Base-by-base conservation (phyloP, 495 filamentous ascomycete species). In the Lasiosphaeriaceae sp. region DNA sequence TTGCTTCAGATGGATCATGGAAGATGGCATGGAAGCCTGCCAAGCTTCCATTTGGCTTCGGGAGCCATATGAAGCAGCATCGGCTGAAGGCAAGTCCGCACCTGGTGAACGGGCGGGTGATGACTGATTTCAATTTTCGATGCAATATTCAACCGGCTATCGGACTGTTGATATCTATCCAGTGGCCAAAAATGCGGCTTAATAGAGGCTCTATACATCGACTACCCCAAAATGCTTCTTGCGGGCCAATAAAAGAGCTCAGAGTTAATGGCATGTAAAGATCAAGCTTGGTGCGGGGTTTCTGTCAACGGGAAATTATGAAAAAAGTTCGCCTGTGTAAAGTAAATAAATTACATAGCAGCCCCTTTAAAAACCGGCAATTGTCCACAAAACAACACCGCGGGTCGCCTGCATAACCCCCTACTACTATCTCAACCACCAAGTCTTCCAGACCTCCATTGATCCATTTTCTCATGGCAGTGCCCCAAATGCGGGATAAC, bases 321-420 rank as follows among this genome's bases (percentile, higher is more conserved):
- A 26, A 5, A 21, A 41, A 47, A 12, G n/a, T n/a, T n/a, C 22
- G 17, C 43, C 16, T 54, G 23, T 43, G 39, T 47, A 48, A 22
- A 21, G 39, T 31, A 24, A n/a, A 21, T 47, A 55, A 16, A 47
- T 55, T 55, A 20, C 52, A 46, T 20, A 22, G 21, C 17, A 48
- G 23, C 17, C 26, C 44, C 19, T 19, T 34, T 47, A 19, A 54
- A 19, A 26, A 21, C 41, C 52, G 52, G 52, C 52, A 55, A 37
- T 55, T 47, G 43, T 47, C 26, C 12, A 19, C 22, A 22, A 46
- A 47, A 21, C 39, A 47, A 12, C 52, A 21, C 39, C 20, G 22
- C 52, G n/a, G 17, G 9, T 31, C n/a, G 2, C 23, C 26, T 34
- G 11, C 22, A 34, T 17, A 31, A 34, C 29, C 26, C 17, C 1